Evolutionary conservation across 192 early-diverging fungal species (phyloP).

Genomic region (Podila epicladia): DNA sequence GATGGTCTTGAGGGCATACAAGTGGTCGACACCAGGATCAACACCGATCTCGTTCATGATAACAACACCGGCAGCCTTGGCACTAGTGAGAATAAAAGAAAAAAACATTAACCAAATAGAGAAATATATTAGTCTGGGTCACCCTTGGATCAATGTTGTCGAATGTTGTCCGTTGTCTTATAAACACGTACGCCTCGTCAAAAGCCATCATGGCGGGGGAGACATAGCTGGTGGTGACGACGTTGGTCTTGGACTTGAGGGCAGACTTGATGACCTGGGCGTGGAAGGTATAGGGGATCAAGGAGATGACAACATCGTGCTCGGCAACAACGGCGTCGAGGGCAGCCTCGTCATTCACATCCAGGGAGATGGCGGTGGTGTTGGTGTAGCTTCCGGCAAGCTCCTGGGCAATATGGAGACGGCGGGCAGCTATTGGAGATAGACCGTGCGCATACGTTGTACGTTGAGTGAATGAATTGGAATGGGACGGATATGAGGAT

Average conservation of each 20-base stretch:
- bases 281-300: slow-evolving; percentile 93
- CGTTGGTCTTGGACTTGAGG: slow-evolving; percentile 90
- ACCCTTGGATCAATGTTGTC: neutral
- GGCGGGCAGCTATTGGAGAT: slow-evolving; percentile 72
- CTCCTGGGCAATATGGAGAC: slow-evolving; percentile 77
- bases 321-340: slow-evolving; percentile 78
- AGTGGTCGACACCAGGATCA: slow-evolving; percentile 97
- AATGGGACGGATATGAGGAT: neutral
- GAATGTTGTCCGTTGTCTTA: neutral
- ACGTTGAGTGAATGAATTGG: neutral
- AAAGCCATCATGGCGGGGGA: slow-evolving; percentile 94
- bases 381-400: slow-evolving; percentile 69
- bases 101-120: neutral
- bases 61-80: slow-evolving; percentile 86
- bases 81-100: slow-evolving; percentile 54
- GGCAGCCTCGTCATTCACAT: slow-evolving; percentile 80
- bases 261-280: slow-evolving; percentile 91
- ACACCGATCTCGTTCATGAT: slow-evolving; percentile 99
- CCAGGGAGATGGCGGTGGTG: slow-evolving; percentile 76
- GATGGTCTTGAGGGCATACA: slow-evolving; percentile 91
- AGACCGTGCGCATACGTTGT: neutral
- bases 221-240: slow-evolving; percentile 97
- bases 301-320: slow-evolving; percentile 93
- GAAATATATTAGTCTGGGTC: neutral
- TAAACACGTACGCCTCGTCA: slow-evolving; percentile 73